phyloP scores from a whole-genome alignment of 192 early-diverging fungal species.

The Chytriomyces sp. region DNA sequence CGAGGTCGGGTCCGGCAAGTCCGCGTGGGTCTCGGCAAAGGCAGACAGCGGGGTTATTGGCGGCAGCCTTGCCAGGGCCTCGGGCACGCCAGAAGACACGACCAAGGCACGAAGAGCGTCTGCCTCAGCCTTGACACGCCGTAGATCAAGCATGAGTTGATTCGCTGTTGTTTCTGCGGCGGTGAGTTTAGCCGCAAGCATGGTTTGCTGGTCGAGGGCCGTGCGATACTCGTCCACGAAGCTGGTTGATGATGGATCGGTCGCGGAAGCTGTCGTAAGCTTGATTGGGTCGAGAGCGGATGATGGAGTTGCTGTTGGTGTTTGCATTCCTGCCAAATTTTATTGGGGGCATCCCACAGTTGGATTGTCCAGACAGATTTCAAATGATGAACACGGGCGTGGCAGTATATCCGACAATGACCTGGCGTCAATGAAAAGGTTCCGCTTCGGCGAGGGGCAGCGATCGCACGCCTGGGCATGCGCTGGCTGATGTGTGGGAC shows the following conservation, averaged over 20 bases:
- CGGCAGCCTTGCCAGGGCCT: conserved; percentile 4
- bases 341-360: too few relatives aligned
- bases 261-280: too few relatives aligned
- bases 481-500: too few relatives aligned
- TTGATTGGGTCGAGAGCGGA: too few relatives aligned
- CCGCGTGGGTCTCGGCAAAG: not conserved
- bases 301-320: too few relatives aligned
- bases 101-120: conserved; percentile 13
- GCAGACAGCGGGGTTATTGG: conserved; percentile 10
- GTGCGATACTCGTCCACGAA: not conserved
- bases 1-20: not conserved
- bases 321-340: too few relatives aligned
- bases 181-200: conserved; percentile 1
- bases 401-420: too few relatives aligned
- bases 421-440: too few relatives aligned
- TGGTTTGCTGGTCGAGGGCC: conserved; percentile 6
- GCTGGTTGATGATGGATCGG: not conserved
- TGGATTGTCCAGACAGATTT: too few relatives aligned
- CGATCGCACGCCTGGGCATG: too few relatives aligned
- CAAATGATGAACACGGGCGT: too few relatives aligned
- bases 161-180: conserved; percentile 19
- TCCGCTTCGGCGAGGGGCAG: too few relatives aligned
- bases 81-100: not conserved
- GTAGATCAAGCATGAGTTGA: conserved; percentile 8
- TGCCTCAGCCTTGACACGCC: conserved; percentile 6